Evolutionary conservation across 1,284 basidiomycete genomes (phyloP).

Genomic region (Malassezia obtusa): DNA sequence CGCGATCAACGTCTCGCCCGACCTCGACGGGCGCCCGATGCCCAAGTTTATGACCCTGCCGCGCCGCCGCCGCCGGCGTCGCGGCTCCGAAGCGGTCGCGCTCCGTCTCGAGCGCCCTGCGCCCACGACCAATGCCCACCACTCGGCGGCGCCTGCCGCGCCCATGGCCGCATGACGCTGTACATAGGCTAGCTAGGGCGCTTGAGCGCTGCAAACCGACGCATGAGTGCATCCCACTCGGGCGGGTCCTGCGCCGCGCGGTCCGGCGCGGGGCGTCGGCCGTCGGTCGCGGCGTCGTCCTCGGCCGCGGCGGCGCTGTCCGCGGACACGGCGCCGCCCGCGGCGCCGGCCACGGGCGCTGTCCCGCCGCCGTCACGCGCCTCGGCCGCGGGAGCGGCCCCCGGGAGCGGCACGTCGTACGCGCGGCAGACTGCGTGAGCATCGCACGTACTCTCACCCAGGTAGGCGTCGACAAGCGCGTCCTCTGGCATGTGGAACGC

Average conservation of each 20-base stretch:
- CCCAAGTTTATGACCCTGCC: constrained; percentile 48
- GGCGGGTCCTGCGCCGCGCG: constrained; percentile 9
- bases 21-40: constrained; percentile 69
- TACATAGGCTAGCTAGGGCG: not conserved
- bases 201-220: constrained; percentile 28
- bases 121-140: not conserved
- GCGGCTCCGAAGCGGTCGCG: constrained; percentile 8
- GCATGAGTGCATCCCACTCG: constrained; percentile 23
- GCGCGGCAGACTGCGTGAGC: constrained; percentile 27
- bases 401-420: constrained; percentile 30
- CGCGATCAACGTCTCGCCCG: constrained; percentile 80
- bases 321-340: constrained; percentile 4
- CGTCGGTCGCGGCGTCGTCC: not conserved
- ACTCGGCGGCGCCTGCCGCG: not conserved
- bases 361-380: too few species aligned
- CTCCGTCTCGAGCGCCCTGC: not conserved
- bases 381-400: not conserved
- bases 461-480: constrained; percentile 62
- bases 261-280: constrained; percentile 5
- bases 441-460: constrained; percentile 7
- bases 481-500: constrained; percentile 60
- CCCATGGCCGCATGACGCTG: not conserved
- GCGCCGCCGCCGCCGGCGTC: constrained; percentile 25
- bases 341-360: too few species aligned
- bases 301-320: not conserved